Conservation (phyloP, 2,329 filamentous ascomycete species). For the Epichloe scottii region DNA sequence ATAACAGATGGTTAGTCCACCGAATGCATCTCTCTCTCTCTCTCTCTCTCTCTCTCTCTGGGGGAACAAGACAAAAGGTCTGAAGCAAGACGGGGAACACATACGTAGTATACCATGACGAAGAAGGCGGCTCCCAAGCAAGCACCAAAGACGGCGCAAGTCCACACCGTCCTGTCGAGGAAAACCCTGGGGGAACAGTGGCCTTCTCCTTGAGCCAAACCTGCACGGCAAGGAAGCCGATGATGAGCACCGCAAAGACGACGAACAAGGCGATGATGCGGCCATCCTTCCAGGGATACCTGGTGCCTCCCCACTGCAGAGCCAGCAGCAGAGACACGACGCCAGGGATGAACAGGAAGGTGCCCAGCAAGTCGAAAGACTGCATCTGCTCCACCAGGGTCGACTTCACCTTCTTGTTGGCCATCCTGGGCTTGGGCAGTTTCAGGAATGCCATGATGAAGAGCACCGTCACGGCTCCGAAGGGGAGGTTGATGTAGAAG, state of each 20-base stretch:
- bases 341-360: slow-evolving; percentile 19
- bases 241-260: slow-evolving; percentile 5
- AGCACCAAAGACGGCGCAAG: slow-evolving; percentile 13
- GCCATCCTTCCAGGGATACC: slow-evolving; percentile 15
- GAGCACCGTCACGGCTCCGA: slow-evolving; percentile 21
- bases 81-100: background rate
- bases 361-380: slow-evolving; percentile 15
- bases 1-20: slow-evolving; percentile 19
- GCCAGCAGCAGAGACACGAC: slow-evolving; percentile 35
- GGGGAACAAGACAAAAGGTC: slow-evolving; percentile 19
- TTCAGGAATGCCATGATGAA: slow-evolving; percentile 17
- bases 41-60: too few species aligned
- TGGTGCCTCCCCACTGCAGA: slow-evolving; percentile 35
- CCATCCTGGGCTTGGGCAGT: slow-evolving; percentile 6
- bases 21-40: too few species aligned
- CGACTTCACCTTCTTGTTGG: slow-evolving; percentile 10
- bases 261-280: slow-evolving; percentile 7
- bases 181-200: slow-evolving; percentile 7
- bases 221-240: slow-evolving; percentile 22
- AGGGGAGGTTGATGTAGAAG: slow-evolving; percentile 28
- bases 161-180: slow-evolving; percentile 14
- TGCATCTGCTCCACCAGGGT: background rate
- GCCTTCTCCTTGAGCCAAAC: slow-evolving; percentile 14
- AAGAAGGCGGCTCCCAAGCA: slow-evolving; percentile 10
- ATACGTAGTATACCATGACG: slow-evolving; percentile 8